Evolutionary conservation across 202 grass and related monocot species (phyloP), one percentile per base, ranked within the genome.

Genomic region (Carex sylvatica): DNA sequence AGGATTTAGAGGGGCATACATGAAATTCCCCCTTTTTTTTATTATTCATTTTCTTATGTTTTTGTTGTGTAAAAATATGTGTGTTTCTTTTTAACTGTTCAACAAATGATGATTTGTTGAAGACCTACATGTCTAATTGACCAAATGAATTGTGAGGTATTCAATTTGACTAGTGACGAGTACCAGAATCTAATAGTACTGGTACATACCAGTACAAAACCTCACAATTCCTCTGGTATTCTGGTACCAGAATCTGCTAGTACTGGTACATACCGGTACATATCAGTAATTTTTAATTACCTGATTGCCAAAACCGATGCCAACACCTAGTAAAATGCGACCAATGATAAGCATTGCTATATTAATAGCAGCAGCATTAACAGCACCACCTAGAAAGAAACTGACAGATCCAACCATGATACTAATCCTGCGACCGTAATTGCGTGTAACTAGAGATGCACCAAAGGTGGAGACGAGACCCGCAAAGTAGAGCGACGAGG

Each of bases 281-380:
- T 9, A 36, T 51, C 28, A 77, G 5, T 19, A 35, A 77, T 58
- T 36, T 56, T 1, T 15, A 58, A 38, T 77, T 54, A 89, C 88
- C 89, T 98, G 96, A 84, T 99, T 99, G n/a, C 96, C 89, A 61
- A 93, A 99, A 0, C 96, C 96, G 38, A 99, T 96, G 51, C 96
- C 96, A 31, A 86, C 20, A 63, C 96, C 96, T 4, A 99, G 88
- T 14, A 99, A 88, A 20, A 99, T 87, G 28, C 96, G 86, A 12
- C 93, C 96, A 18, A 91, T 18, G 58, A 99, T 99, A 63, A 99
- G 93, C 96, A 96, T 99, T 61, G 87, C 73, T 26, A 99, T 5
- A 70, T 93, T 99, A n/a, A 82, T 52, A 0, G 96, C 93, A 0
- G 33, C 89, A 0, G 96, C 96, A 81, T 99, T 99, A 33, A 99